Conservation (phyloP, 108 stramenopile species). For the Thalassiosira profunda region DNA sequence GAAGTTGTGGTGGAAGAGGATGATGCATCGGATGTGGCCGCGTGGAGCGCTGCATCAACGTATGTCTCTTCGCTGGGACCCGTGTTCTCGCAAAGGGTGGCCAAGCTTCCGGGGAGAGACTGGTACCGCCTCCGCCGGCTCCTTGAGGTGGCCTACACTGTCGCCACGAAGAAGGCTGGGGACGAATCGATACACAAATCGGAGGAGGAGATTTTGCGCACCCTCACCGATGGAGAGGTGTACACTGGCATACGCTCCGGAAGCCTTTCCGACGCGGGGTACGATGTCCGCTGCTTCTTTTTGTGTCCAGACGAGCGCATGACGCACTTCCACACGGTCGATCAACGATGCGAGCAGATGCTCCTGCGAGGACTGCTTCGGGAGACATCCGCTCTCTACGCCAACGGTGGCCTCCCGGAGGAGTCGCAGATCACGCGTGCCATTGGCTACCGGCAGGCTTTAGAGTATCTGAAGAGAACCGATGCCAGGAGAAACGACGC, state of each 20-base stretch:
- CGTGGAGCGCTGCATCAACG: slow-evolving; percentile 80
- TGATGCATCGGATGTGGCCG: slow-evolving; percentile 49
- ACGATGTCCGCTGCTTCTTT: slow-evolving; percentile 97
- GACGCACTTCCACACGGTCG: slow-evolving; percentile 83
- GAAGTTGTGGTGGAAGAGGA: slow-evolving; percentile 4
- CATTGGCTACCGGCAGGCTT: slow-evolving; percentile 96
- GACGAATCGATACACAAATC: slow-evolving; percentile 7
- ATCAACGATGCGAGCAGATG: slow-evolving; percentile 95
- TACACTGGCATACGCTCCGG: slow-evolving; percentile 81
- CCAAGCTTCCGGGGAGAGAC: slow-evolving; percentile 77
- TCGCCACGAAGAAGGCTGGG: slow-evolving; percentile 8
- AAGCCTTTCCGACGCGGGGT: slow-evolving; percentile 57
- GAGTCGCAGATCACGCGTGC: slow-evolving; percentile 82
- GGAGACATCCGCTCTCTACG: slow-evolving; percentile 78
- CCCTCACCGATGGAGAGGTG: slow-evolving; percentile 49
- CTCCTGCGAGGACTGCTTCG: slow-evolving; percentile 77
- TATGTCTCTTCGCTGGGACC: slow-evolving; percentile 61
- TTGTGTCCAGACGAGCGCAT: slow-evolving; percentile 92
- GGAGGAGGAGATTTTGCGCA: slow-evolving; percentile 31
- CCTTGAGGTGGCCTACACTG: slow-evolving; percentile 85
- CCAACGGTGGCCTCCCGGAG: slow-evolving; percentile 71
- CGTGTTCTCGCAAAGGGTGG: slow-evolving; percentile 59
- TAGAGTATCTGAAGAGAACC: slow-evolving; percentile 82
- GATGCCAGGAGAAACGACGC: slow-evolving; percentile 48
- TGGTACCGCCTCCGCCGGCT: slow-evolving; percentile 95